Conservation (phyloP, 148 eudicot species). For the Vaccinium macrocarpon region DNA sequence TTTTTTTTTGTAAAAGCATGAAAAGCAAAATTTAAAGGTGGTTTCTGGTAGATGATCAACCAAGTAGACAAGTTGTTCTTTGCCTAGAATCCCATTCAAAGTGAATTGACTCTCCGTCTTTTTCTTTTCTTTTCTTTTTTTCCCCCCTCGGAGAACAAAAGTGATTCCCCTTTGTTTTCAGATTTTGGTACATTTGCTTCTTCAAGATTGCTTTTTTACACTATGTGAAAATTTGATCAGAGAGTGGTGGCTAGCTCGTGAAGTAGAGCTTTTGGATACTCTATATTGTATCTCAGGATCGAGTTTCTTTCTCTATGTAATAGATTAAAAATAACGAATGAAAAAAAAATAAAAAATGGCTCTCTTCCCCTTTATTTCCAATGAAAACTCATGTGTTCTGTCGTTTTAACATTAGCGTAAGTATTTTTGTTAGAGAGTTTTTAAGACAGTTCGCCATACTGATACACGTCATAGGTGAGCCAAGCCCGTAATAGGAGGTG, state of each 20-base stretch:
- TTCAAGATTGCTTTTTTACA: neutral
- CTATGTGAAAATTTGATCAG: too few species aligned
- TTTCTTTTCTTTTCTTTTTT: neutral
- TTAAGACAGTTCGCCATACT: neutral
- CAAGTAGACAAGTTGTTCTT: neutral
- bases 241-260: too few species aligned
- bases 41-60: neutral
- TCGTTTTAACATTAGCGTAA: too few species aligned
- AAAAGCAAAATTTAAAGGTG: too few species aligned
- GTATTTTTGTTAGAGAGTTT: neutral
- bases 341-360: too few species aligned
- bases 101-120: neutral
- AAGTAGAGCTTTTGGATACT: too few species aligned
- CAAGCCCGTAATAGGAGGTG: neutral
- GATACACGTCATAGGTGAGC: neutral
- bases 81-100: neutral
- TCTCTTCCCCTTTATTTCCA: neutral
- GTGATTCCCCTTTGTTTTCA: neutral
- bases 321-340: too few species aligned
- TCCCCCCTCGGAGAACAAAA: neutral
- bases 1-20: too few species aligned
- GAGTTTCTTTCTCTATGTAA: too few species aligned
- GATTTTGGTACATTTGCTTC: neutral
- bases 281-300: too few species aligned
- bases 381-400: neutral